Conservation (phyloP, 129 eudicot species). For the Deinandra increscens region DNA sequence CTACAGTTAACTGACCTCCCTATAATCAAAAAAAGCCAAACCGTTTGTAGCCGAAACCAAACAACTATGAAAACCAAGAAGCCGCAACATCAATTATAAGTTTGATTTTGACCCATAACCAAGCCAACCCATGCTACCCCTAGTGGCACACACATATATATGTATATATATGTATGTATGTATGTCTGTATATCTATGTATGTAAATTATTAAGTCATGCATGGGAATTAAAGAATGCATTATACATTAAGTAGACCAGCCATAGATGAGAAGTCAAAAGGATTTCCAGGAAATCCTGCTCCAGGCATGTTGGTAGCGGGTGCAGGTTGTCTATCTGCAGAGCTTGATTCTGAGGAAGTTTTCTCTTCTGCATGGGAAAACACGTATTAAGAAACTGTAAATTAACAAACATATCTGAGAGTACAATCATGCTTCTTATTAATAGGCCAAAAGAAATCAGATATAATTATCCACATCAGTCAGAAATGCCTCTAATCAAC, state of each 20-base stretch:
- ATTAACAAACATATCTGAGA: not conserved
- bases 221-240: not conserved
- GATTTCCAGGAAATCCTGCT: slow-evolving; percentile 45
- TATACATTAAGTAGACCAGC: slow-evolving; percentile 83
- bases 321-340: slow-evolving; percentile 32
- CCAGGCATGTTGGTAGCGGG: slow-evolving; percentile 40
- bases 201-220: not conserved
- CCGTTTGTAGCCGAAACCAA: not conserved
- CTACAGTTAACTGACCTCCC: not conserved
- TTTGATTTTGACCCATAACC: not conserved
- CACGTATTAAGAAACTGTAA: not conserved
- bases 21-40: not conserved
- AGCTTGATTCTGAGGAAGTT: slow-evolving; percentile 41
- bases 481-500: not conserved
- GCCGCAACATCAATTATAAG: not conserved
- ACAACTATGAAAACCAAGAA: not conserved
- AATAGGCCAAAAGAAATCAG: not conserved
- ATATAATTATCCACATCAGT: not conserved
- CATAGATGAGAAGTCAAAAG: slow-evolving; percentile 94
- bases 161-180: too few species aligned
- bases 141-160: too few species aligned
- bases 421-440: not conserved
- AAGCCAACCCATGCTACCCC: not conserved
- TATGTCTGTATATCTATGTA: too few species aligned
- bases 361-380: slow-evolving; percentile 43